A percentile compares a stretch with the other conserved stretches of the same genome.
These are phyloP conservation scores for Coniochaeta prunicola DNA, from an alignment of 2,329 filamentous ascomycete genomes.

Conservation along the genomic window DNA sequence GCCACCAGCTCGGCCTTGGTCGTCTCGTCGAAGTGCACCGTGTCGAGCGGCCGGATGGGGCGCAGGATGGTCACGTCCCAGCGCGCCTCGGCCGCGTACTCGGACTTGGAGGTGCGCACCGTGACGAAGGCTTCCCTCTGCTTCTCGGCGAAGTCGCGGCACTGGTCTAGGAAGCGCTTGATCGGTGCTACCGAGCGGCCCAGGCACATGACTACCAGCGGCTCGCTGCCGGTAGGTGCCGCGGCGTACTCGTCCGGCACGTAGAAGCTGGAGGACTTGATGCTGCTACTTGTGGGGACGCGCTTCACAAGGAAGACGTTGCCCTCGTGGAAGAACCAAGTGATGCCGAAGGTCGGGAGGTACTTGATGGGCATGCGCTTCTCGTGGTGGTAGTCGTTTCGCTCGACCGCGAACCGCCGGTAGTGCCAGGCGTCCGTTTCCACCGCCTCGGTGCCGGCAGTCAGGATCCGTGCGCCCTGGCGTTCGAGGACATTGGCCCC, in stretches of 20 bases:
- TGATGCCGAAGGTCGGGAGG: slow-evolving; percentile 27
- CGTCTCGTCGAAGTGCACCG: slow-evolving; percentile 27
- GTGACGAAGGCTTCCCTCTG: slow-evolving; percentile 28
- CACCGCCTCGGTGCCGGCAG: slow-evolving; percentile 23
- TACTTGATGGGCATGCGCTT: slow-evolving; percentile 28
- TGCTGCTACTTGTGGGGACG: slow-evolving; percentile 14
- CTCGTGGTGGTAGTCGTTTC: slow-evolving; percentile 23
- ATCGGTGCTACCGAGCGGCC: slow-evolving; percentile 40
- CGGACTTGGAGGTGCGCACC: slow-evolving; percentile 22
- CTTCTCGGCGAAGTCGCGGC: slow-evolving; percentile 35
- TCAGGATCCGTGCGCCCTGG: slow-evolving; percentile 23
- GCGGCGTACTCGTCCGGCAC: slow-evolving; percentile 24
- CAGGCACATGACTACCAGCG: slow-evolving; percentile 29
- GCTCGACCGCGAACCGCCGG: slow-evolving; percentile 14
- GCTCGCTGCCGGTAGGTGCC: slow-evolving; percentile 27
- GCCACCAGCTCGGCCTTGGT: slow-evolving; percentile 57
- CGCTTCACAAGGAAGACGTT: slow-evolving; percentile 28
- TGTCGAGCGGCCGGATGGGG: slow-evolving; percentile 23
- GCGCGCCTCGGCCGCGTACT: slow-evolving; percentile 13
- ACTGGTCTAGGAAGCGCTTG: slow-evolving; percentile 35
- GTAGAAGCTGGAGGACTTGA: slow-evolving; percentile 8
- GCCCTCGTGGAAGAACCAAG: slow-evolving; percentile 25
- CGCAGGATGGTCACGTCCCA: slow-evolving; percentile 29
- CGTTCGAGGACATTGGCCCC: slow-evolving; percentile 24
- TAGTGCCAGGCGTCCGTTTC: slow-evolving; percentile 24